Evolutionary conservation across 1,284 basidiomycete genomes (phyloP).

Genomic region (Porogramme epimiltina): DNA sequence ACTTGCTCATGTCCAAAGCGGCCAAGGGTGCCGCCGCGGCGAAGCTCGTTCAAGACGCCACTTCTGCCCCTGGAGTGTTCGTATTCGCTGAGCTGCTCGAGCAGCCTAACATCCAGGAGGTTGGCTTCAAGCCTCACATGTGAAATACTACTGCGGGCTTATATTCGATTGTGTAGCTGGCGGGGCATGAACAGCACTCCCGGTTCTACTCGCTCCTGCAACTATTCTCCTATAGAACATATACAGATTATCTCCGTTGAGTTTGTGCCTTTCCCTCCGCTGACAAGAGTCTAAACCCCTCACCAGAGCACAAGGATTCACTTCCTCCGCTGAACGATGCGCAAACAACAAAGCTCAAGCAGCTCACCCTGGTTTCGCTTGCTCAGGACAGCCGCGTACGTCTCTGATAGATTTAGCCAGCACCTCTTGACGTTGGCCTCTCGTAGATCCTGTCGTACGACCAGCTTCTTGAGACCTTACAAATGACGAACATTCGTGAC

Average conservation of each 20-base stretch:
- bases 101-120: constrained; percentile 81
- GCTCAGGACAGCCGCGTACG: constrained; percentile 74
- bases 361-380: constrained; percentile 86
- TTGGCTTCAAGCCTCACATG: constrained; percentile 32
- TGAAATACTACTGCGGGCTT: neutral
- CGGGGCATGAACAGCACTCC: constrained; percentile 59
- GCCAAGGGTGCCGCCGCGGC: constrained; percentile 90
- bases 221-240: constrained; percentile 89
- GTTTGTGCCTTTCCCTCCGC: neutral
- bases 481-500: constrained; percentile 77
- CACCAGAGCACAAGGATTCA: constrained; percentile 60
- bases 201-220: constrained; percentile 69
- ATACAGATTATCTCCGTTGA: constrained; percentile 69
- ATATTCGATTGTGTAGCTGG: constrained; percentile 43
- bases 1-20: constrained; percentile 86
- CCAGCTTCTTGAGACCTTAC: constrained; percentile 63
- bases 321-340: constrained; percentile 71
- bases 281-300: neutral
- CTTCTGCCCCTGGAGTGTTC: constrained; percentile 86
- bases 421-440: neutral
- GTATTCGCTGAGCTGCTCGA: constrained; percentile 89
- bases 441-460: constrained; percentile 75
- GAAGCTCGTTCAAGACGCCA: constrained; percentile 85
- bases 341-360: constrained; percentile 87
- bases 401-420: constrained; percentile 6